These are phyloP conservation scores for Allium fistulosum DNA, from an alignment of 106 monocot genomes.

Conservation along the genomic window DNA sequence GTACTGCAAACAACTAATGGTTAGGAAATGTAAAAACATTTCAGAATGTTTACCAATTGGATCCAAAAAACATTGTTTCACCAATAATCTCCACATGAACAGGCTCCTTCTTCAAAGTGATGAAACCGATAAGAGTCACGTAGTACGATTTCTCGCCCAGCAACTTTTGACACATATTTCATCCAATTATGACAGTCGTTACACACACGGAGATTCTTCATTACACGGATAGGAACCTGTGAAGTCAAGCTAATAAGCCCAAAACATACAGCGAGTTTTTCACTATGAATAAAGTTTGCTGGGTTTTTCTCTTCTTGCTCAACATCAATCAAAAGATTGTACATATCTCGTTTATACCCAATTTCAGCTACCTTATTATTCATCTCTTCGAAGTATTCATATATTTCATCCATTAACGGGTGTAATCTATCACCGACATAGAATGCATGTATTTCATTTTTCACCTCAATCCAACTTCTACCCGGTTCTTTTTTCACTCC, in stretches of 20 bases:
- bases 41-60: too few species aligned
- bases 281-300: conserved; percentile 47
- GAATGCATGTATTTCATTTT: conserved; percentile 57
- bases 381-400: conserved; percentile 41
- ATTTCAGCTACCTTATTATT: conserved; percentile 31
- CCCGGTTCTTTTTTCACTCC: conserved; percentile 82
- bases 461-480: conserved; percentile 71
- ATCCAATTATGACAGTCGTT: conserved; percentile 84
- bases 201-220: conserved; percentile 80
- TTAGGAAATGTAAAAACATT: too few species aligned
- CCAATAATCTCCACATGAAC: conserved; percentile 81
- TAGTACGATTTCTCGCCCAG: conserved; percentile 34
- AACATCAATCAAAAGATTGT: conserved; percentile 36
- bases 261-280: conserved; percentile 82
- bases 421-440: conserved; percentile 62
- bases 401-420: conserved; percentile 36
- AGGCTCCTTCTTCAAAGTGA: conserved; percentile 68
- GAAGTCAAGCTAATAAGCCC: conserved; percentile 52
- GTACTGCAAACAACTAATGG: too few species aligned
- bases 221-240: conserved; percentile 51
- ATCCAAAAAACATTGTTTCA: conserved; percentile 14
- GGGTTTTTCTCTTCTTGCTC: conserved; percentile 57
- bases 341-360: conserved; percentile 63
- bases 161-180: conserved; percentile 49
- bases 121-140: conserved; percentile 82